Base-by-base conservation (phyloP, 441 rosid genomes). In the Gossypium davidsonii region DNA sequence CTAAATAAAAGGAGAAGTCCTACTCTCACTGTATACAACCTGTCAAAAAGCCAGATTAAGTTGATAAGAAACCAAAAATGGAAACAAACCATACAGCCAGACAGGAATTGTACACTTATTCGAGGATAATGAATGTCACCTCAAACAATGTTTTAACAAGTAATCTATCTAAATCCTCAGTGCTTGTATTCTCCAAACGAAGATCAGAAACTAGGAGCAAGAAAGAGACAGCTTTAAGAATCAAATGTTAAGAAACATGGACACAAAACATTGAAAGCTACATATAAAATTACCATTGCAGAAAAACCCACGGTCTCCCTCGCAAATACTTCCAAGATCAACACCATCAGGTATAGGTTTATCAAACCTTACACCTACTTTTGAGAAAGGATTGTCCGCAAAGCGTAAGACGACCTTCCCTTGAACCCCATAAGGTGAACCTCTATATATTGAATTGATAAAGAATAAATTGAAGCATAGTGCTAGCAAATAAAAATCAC, bases 361-460 rank as follows among this genome's bases (percentile, higher is more conserved):
- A 74, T 90, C 95, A 82, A 88, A 90, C 76, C 81, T 87, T 67
- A 88, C 88, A 37, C 95, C 95, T 74, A 88, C 72, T 82, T 90
- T 90, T 71, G 92, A 85, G 53, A 68, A 66, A 76, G 89, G 89
- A 80, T 88, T 90, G 66, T 84, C 92, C 78, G 86, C 89, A 64
- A 90, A 90, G 63, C 70, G 77, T 56, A 88, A 81, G 4, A 74
- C 80, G 56, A 88, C 91, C 77, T 80, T 88, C 64, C 95, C 95
- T 62, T 88, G 88, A 76, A 70, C 74, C 62, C 91, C 91, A 80
- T 74, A 70, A 49, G 85, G 44, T 2, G 92, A 92, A 21, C 90
- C 94, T 86, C 94, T 90, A 58, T 25, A 80, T 23, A 25, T 71
- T 55, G 72, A 79, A 68, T 64, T 48, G 70, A 57, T 21, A 81